Base-by-base conservation (phyloP, 306 rosid genomes). In the Fragaria nilgerrensis region DNA sequence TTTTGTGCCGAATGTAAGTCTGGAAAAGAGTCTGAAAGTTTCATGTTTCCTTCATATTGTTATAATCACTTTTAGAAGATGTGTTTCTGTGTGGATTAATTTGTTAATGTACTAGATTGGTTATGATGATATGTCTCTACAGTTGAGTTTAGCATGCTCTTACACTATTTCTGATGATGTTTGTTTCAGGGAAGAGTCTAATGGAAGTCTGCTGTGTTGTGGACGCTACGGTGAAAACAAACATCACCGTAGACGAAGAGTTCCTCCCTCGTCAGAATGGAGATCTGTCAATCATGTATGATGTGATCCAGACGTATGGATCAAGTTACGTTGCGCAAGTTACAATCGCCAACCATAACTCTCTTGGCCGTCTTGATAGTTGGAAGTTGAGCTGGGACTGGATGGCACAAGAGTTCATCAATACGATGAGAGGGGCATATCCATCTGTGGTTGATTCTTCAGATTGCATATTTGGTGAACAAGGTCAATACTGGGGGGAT, bases 311-410 rank as follows among this genome's bases (percentile, higher is more conserved):
- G 25, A 90, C 97, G 14, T 86, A 86, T 61, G 89, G 83, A 14
- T 84, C 96, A 20, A 85, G 75, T 81, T 96, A 96, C 81, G 83
- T 86, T 87, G 96, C 98, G 6, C 91, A 92, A 75, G 99, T 96
- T 68, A 82, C 93, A 13, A 93, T 96, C 9, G 73, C 86, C n/a
- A 96, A 89, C 84, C 98, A 93, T 74, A 91, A 96, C 78, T 68
- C 93, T 5, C 96, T 96, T 32, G 99, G 98, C 19, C 96, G 98
- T 82, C 97, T 96, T 87, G 98, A 96, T 77, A 82, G 89, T 73
- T 96, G 99, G 99, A 84, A 80, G 62, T 82, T 96, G 74, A 91
- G 93, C 75, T 96, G 98, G 98, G 92, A 96, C 14, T 96, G 99
- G 99, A 96, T 90, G 96, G 84, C 62, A 65, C 88, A 84, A 64